Percentiles rank a stretch among this genome's conserved stretches.
Conservation (phyloP, 192 early-diverging fungal species). For the Backusella australiensis region DNA sequence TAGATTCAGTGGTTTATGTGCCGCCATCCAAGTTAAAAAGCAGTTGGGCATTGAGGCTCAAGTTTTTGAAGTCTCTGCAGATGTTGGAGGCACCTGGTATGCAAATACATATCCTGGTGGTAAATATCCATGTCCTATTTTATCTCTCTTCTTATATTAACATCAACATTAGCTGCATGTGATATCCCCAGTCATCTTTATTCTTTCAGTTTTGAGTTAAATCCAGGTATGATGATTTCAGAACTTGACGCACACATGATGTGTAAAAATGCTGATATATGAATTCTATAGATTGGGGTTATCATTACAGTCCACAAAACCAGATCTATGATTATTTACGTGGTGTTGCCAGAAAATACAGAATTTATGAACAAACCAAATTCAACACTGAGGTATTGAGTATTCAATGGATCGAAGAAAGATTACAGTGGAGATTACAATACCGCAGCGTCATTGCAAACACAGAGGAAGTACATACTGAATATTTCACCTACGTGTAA, state of each 20-base stretch:
- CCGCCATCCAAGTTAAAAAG: slow-evolving; percentile 49
- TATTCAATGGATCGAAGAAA: slow-evolving; percentile 33
- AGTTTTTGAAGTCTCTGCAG: slow-evolving; percentile 45
- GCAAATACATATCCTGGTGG: slow-evolving; percentile 43
- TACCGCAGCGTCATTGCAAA: background rate
- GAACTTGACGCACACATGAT: background rate
- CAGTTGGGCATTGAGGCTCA: slow-evolving; percentile 41
- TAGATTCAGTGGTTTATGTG: slow-evolving; percentile 50
- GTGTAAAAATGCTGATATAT: background rate
- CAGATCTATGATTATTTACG: slow-evolving; percentile 44
- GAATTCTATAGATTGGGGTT: slow-evolving; percentile 29
- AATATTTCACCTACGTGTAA: slow-evolving; percentile 15
- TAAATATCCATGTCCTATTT: background rate
- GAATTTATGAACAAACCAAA: slow-evolving; percentile 36
- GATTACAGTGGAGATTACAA: slow-evolving; percentile 37
- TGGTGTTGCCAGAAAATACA: slow-evolving; percentile 34
- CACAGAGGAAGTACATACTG: background rate
- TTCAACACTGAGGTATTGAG: slow-evolving; percentile 38
- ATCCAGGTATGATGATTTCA: slow-evolving; percentile 27
- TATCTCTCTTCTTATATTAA: background rate
- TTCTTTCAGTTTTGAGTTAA: slow-evolving; percentile 39
- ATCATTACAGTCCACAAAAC: slow-evolving; percentile 31
- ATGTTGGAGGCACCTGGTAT: slow-evolving; percentile 55
- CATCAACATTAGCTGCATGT: slow-evolving; percentile 24
- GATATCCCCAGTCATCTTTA: slow-evolving; percentile 44